phyloP scores from a whole-genome alignment of 768 basidiomycete genomes.

The Naganishia vaughanmartiniae region DNA sequence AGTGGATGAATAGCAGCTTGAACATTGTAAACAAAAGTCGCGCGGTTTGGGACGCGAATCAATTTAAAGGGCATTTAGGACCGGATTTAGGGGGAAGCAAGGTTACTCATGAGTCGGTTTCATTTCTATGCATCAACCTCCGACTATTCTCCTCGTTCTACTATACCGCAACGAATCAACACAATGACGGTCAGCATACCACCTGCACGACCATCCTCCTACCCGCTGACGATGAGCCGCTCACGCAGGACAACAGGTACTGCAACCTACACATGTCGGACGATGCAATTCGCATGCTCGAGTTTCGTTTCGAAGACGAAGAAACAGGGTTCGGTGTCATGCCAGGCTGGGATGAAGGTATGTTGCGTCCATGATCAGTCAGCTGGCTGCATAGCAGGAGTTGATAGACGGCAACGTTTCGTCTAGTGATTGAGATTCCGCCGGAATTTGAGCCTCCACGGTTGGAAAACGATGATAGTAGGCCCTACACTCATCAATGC shows the following conservation, averaged over 20 bases:
- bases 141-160: neutral
- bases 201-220: too few species aligned
- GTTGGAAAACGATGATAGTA: slow-evolving; percentile 28
- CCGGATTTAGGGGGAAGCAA: too few species aligned
- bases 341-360: slow-evolving; percentile 31
- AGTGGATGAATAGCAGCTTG: neutral
- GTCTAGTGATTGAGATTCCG: slow-evolving; percentile 29
- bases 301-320: slow-evolving; percentile 30
- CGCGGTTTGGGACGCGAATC: neutral
- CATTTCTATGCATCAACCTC: too few species aligned
- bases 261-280: slow-evolving; percentile 30
- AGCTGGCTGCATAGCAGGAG: neutral
- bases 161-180: neutral
- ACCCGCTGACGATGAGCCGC: neutral
- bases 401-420: neutral
- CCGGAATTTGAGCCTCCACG: slow-evolving; percentile 28
- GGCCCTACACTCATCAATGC: neutral
- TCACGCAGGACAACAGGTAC: slow-evolving; percentile 29
- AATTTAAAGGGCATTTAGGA: too few species aligned
- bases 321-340: slow-evolving; percentile 28
- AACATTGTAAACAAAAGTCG: neutral
- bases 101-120: too few species aligned
- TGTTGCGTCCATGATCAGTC: neutral
- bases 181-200: slow-evolving; percentile 5
- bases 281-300: slow-evolving; percentile 31